Evolutionary conservation across 306 rosid genomes (phyloP).

Genomic region (Sicyos baderoa): DNA sequence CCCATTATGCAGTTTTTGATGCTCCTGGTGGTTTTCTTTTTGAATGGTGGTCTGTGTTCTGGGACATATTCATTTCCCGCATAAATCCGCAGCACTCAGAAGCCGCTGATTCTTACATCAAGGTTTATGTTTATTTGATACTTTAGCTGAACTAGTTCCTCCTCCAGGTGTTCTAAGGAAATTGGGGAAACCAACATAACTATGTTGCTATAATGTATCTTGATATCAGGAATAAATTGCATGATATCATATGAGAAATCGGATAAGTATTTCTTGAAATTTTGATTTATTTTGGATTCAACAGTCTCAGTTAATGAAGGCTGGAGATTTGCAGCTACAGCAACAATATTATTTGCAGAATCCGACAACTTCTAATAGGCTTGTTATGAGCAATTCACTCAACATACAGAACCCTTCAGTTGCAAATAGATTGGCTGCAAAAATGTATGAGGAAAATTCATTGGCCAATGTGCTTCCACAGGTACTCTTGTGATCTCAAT

Average conservation of each 20-base stretch:
- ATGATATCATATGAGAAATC: background rate
- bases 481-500: slow-evolving; percentile 32
- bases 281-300: slow-evolving; percentile 23
- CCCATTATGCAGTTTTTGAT: slow-evolving; percentile 43
- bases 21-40: slow-evolving; percentile 73
- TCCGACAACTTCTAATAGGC: slow-evolving; percentile 23
- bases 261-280: background rate
- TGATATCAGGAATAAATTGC: background rate
- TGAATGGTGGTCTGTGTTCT: slow-evolving; percentile 91
- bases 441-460: slow-evolving; percentile 36
- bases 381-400: slow-evolving; percentile 33
- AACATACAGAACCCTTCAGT: slow-evolving; percentile 39
- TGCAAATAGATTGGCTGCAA: slow-evolving; percentile 37
- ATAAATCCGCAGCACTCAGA: slow-evolving; percentile 51
- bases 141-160: background rate
- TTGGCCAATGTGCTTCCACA: slow-evolving; percentile 35
- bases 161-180: background rate
- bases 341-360: slow-evolving; percentile 30
- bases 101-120: slow-evolving; percentile 46
- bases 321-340: slow-evolving; percentile 36
- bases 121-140: slow-evolving; percentile 42
- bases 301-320: slow-evolving; percentile 45
- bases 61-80: slow-evolving; percentile 59
- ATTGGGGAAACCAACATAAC: background rate
- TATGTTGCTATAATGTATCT: background rate